A percentile compares a stretch with the other conserved stretches of the same genome.
Conservation (phyloP, 1,139 yeast genomes). For the Debaryomyces sp. region DNA sequence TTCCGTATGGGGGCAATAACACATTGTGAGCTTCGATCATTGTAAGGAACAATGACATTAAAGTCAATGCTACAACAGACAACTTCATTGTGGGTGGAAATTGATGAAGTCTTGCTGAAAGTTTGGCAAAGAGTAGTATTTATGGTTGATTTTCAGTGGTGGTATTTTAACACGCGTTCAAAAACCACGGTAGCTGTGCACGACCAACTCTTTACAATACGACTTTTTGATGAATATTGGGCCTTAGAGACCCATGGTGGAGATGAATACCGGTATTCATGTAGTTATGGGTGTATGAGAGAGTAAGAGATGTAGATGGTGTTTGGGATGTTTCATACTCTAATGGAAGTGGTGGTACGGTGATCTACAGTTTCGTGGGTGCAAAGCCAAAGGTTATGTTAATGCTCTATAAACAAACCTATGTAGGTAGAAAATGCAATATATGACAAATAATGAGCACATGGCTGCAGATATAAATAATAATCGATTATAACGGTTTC, state of each 20-base stretch:
- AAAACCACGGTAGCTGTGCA: slow-evolving; percentile 4
- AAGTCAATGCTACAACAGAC: slow-evolving; percentile 1
- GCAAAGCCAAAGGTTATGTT: background rate
- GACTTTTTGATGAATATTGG: background rate
- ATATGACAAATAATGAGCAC: background rate
- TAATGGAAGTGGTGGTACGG: background rate
- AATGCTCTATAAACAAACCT: slow-evolving; percentile 7
- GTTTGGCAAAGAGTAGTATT: background rate
- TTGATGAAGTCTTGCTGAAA: background rate
- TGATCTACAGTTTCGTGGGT: background rate
- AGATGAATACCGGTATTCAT: background rate
- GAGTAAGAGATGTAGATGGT: background rate
- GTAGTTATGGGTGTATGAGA: background rate
- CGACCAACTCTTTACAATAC: background rate
- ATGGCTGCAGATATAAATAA: background rate
- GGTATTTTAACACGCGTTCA: slow-evolving; percentile 10
- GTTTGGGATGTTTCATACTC: background rate
- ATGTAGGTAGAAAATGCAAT: slow-evolving; percentile 5
- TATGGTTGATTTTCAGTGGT: slow-evolving; percentile 3
- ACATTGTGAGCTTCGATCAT: slow-evolving; percentile 70
- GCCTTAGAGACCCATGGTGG: background rate
- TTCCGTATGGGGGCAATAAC: slow-evolving; percentile 79
- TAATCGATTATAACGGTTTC: slow-evolving; percentile 29
- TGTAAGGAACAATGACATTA: slow-evolving; percentile 15
- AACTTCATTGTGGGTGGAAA: slow-evolving; percentile 5